A percentile compares a stretch with the other conserved stretches of the same genome.
Evolutionary conservation across 1,284 basidiomycete species (phyloP).

Genomic region (Trichosporon sp.): DNA sequence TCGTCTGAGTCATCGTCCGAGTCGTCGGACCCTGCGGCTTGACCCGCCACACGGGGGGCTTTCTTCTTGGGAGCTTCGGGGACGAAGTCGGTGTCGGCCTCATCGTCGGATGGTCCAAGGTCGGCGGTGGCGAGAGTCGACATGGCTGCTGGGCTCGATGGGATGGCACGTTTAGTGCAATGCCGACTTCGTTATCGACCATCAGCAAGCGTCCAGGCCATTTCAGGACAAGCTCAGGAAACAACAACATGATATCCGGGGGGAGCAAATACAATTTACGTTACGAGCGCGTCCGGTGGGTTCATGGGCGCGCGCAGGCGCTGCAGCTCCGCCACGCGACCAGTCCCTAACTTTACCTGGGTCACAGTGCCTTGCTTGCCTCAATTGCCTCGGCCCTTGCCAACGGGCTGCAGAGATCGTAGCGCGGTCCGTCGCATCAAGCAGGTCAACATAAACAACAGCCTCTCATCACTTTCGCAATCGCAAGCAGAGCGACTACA

Average conservation of each 20-base stretch:
- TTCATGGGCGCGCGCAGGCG: not conserved
- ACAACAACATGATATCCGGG: not conserved
- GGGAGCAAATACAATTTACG: not conserved
- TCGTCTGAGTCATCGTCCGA: constrained; percentile 13
- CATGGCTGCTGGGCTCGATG: constrained; percentile 19
- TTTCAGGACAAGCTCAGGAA: constrained; percentile 1
- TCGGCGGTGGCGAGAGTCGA: constrained; percentile 39
- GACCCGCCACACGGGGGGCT: not conserved
- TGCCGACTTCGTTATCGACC: not conserved
- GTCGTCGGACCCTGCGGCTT: constrained; percentile 7
- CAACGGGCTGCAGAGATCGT: not conserved
- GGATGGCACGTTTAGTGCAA: not conserved
- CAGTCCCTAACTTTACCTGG: not conserved
- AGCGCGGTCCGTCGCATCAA: not conserved
- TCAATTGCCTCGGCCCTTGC: not conserved
- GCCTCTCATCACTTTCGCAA: not conserved
- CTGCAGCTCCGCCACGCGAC: not conserved
- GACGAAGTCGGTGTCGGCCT: constrained; percentile 34
- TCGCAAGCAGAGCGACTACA: not conserved
- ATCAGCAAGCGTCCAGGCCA: not conserved
- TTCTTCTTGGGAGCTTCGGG: constrained; percentile 16
- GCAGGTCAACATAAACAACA: not conserved
- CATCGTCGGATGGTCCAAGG: constrained; percentile 32
- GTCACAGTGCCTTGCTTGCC: not conserved
- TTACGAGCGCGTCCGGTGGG: not conserved